Evolutionary conservation across 441 rosid species (phyloP), one percentile per base, ranked within the genome.

Genomic region (Adansonia rubrostipa): DNA sequence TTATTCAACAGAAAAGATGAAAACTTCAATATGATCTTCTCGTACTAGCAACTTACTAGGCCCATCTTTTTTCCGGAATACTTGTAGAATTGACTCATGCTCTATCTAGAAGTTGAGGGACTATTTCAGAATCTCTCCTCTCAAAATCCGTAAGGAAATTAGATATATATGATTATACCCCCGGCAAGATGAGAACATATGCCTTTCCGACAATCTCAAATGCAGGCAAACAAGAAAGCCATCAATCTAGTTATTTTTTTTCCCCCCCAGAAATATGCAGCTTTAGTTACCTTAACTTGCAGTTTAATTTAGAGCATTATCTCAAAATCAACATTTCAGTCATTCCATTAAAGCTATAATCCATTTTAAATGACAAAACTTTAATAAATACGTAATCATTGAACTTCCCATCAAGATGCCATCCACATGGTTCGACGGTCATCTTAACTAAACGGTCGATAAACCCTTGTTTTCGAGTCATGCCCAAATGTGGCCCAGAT

Each of bases 401-500:
- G 28, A 24, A 24, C 28, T 28, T n/a, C 47, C 48, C 47, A 64
- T 15, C 20, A 50, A 70, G 17, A 50, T n/a, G 22, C 17, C 15
- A 28, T 10, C 48, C 24, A 15, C 9, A 53, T 24, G 8, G 48
- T 53, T 53, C 1, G 19, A 48, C 5, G 61, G 24, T 10, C n/a
- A 20, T 58, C 20, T 40, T 57, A 17, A 42, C 22, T 73, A 42
- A 58, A 5, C 0, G 11, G 6, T 6, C 42, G 19, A 44, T 36
- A 73, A 58, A 19, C 51, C 54, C 66, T 42, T 36, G 51, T 36
- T 54, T 56, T 8, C 51, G 11, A 53, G 63, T 56, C 0, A 73
- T 54, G 51, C 57, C 65, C 48, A 56, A 73, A 73, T 73, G 28
- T 73, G 11, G 24, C 10, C 65, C 14, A 48, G 19, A 10, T 56